Evolutionary conservation across 371 early-diverging fungal species (phyloP), one percentile per base, ranked within the genome.

Genomic region (Neoconidiobolus thromboides): DNA sequence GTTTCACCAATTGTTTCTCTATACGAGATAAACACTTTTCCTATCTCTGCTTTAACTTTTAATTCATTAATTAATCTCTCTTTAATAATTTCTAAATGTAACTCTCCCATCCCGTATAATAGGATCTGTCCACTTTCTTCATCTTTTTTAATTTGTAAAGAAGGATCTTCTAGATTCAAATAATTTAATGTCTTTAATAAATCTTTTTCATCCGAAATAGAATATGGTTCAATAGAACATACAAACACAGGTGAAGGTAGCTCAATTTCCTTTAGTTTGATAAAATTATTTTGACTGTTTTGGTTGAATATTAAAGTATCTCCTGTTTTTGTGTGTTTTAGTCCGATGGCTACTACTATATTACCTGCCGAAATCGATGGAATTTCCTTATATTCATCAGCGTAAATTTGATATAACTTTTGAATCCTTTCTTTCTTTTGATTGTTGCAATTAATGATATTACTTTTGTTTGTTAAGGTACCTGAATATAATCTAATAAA

Each of bases 21-120:
- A 63, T 91, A 94, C 41, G 86, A 78, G 62, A 96, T 91, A 52
- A 80, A 74, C 74, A 95, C 85, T 52, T 79, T 76, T 2, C 96
- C 96, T 71, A 91, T 77, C 39, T 80, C 76, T 1, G 85, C 86
- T 41, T 82, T 80, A 61, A 89, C 85, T 53, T 80, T 80, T 65
- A 90, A 81, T 15, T 85, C 87, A 43, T 82, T 82, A 43, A 80
- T 48, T 43, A 96, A 70, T 2, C 94, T 70, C 55, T 89, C 88
- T 54, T 77, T 78, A 36, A 90, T 81, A 14, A 96, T 86, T 57
- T 96, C 97, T 36, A 96, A 68, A 67, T 96, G 97, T 52, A 96
- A 76, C 66, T 95, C 96, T 5, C 97, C 97, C 94, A 95, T 94
- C 1, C 96, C 96, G 59, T 85, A 78, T n/a, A 96, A 69, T 54